Evolutionary conservation across 495 filamentous ascomycete species (phyloP).

Genomic region (Stereocaulon alpinum): DNA sequence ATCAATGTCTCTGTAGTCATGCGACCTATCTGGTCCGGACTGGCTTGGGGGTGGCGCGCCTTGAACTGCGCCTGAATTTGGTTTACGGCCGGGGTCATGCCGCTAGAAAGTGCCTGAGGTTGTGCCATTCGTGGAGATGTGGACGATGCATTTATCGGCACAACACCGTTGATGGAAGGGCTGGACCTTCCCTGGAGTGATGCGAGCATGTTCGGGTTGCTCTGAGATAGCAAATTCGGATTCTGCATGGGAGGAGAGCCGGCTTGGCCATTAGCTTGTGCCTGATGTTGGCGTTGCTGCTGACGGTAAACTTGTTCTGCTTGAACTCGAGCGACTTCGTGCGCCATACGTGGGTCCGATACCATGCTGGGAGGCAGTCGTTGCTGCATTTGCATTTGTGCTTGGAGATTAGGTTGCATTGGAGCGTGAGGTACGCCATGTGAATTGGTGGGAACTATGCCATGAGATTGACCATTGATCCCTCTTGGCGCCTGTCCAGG

Average conservation of each 20-base stretch:
- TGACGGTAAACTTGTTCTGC: constrained; percentile 55
- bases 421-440: constrained; percentile 56
- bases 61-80: constrained; percentile 42
- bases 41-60: constrained; percentile 43
- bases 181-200: constrained; percentile 44
- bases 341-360: constrained; percentile 42
- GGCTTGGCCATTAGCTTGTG: constrained; percentile 18
- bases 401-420: constrained; percentile 44
- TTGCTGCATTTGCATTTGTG: constrained; percentile 46
- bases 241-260: constrained; percentile 23
- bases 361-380: constrained; percentile 46
- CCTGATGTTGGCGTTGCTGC: constrained; percentile 45
- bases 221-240: constrained; percentile 32
- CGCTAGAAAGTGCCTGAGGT: constrained; percentile 41
- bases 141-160: constrained; percentile 37
- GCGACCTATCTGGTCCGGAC: constrained; percentile 48
- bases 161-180: constrained; percentile 37
- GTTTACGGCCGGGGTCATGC: constrained; percentile 45
- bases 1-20: constrained; percentile 51
- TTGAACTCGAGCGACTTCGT: constrained; percentile 54
- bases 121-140: constrained; percentile 43
- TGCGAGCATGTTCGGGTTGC: constrained; percentile 43
- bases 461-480: constrained; percentile 32
- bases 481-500: constrained; percentile 32
- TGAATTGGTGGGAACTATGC: constrained; percentile 41